Evolutionary conservation across 2,329 filamentous ascomycete genomes (phyloP).

Genomic region (Malbranchea cinnamomea): DNA sequence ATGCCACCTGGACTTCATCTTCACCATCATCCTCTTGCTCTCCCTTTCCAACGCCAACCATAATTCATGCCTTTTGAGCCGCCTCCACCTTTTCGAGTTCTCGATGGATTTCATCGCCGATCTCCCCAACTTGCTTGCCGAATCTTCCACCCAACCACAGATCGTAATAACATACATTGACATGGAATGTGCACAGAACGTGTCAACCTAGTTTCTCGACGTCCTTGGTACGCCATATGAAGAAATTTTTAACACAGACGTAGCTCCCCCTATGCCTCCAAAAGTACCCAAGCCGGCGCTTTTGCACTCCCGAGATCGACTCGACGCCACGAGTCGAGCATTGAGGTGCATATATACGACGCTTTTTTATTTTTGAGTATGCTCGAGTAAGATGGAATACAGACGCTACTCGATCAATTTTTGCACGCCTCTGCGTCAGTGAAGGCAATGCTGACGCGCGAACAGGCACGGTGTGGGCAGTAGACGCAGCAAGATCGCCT

Average conservation of each 20-base stretch:
- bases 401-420: conserved; percentile 18
- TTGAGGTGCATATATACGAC: conserved; percentile 19
- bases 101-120: conserved; percentile 66
- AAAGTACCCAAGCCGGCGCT: neutral
- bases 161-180: conserved; percentile 83
- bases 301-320: conserved; percentile 10
- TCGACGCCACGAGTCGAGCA: conserved; percentile 20
- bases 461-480: neutral
- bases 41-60: conserved; percentile 60
- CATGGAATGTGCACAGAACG: conserved; percentile 66
- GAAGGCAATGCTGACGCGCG: conserved; percentile 15
- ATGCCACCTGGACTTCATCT: conserved; percentile 78
- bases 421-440: conserved; percentile 17
- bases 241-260: conserved; percentile 19
- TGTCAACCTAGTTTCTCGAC: conserved; percentile 42
- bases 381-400: conserved; percentile 21
- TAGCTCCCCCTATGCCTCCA: conserved; percentile 13
- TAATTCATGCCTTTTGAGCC: conserved; percentile 64
- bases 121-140: conserved; percentile 43
- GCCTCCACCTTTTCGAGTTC: conserved; percentile 72
- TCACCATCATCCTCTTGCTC: conserved; percentile 81
- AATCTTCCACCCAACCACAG: conserved; percentile 47
- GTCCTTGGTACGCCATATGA: conserved; percentile 41
- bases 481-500: neutral
- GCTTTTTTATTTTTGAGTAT: conserved; percentile 19